Evolutionary conservation across 768 basidiomycete genomes (phyloP).

Genomic region (Suillus clintonianus): DNA sequence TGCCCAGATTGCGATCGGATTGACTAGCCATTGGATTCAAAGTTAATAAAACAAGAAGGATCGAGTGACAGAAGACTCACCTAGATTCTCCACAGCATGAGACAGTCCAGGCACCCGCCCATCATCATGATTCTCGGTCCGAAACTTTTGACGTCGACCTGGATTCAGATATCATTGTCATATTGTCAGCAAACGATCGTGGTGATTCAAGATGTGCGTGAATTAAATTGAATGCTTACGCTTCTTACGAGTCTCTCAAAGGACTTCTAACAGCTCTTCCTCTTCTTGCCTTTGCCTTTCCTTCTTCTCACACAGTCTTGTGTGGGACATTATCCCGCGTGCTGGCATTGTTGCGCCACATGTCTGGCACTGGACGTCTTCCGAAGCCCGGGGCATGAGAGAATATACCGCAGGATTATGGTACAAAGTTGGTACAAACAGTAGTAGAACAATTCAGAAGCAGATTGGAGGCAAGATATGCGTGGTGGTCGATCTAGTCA

Average conservation of each 20-base stretch:
- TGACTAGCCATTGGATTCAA: background rate
- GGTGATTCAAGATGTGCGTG: background rate
- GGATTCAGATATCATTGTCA: background rate
- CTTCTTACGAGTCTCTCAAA: background rate
- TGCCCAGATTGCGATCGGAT: background rate
- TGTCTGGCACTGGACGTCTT: too few relatives aligned
- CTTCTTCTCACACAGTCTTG: too few relatives aligned
- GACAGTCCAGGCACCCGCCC: background rate
- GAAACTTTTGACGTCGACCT: background rate
- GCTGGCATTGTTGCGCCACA: too few relatives aligned
- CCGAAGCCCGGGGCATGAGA: too few relatives aligned
- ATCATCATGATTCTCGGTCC: background rate
- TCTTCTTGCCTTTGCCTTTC: background rate
- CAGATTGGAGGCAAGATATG: too few relatives aligned
- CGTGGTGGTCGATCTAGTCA: too few relatives aligned
- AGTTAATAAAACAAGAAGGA: background rate
- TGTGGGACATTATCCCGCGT: too few relatives aligned
- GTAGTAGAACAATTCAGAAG: too few relatives aligned
- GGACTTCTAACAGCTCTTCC: background rate
- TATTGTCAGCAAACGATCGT: background rate
- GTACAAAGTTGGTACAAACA: too few relatives aligned
- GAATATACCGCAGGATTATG: too few relatives aligned
- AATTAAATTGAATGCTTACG: background rate
- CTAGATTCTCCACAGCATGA: background rate
- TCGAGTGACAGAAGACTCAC: background rate